A percentile compares a stretch with the other conserved stretches of the same genome.
Conservation (phyloP, 257 asterid genomes). For the Ehretia macrophylla region DNA sequence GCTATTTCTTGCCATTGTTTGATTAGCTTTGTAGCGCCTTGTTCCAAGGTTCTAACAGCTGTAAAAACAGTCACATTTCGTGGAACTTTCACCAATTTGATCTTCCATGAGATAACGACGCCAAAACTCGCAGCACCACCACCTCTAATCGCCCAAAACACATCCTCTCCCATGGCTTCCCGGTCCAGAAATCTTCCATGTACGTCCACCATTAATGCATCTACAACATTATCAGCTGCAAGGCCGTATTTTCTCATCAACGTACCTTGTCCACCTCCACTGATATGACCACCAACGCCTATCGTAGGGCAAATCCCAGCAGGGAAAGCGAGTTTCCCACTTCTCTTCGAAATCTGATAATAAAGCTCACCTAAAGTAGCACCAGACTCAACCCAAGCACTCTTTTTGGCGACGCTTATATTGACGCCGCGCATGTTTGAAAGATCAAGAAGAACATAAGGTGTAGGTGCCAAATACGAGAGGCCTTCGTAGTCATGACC, state of each 20-base stretch:
- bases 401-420: conserved; percentile 26
- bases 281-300: conserved; percentile 57
- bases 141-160: conserved; percentile 65
- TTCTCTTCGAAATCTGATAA: conserved; percentile 33
- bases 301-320: conserved; percentile 57
- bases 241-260: conserved; percentile 49
- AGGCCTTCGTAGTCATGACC: conserved; percentile 69
- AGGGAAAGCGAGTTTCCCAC: conserved; percentile 37
- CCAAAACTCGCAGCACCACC: conserved; percentile 72
- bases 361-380: conserved; percentile 56
- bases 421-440: conserved; percentile 29
- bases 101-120: conserved; percentile 44
- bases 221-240: conserved; percentile 42
- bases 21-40: conserved; percentile 25
- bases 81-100: conserved; percentile 42
- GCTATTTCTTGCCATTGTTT: conserved; percentile 42
- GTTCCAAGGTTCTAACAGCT: conserved; percentile 16
- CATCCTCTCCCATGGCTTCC: conserved; percentile 53
- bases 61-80: conserved; percentile 38
- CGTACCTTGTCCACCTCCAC: conserved; percentile 63
- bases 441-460: conserved; percentile 41
- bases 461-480: conserved; percentile 31
- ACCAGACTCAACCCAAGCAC: conserved; percentile 58
- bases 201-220: conserved; percentile 38
- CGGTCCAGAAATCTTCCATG: conserved; percentile 36